Evolutionary conservation across 139 green algal species (phyloP).

Genomic region (Picochlorum sp.): DNA sequence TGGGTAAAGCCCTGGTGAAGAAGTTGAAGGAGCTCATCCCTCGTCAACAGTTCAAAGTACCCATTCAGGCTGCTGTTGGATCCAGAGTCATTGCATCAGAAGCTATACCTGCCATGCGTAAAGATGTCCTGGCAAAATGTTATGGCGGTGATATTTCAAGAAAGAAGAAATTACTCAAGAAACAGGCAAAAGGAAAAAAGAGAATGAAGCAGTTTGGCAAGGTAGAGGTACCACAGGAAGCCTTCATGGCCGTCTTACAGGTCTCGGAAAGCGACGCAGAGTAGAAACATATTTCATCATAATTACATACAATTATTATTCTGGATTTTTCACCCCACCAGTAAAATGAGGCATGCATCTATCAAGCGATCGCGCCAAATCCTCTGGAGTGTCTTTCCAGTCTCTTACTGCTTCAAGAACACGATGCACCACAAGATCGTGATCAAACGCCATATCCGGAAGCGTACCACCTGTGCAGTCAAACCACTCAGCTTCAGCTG

Average conservation of each 20-base stretch:
- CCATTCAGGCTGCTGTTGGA: constrained; percentile 80
- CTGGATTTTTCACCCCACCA: constrained; percentile 6
- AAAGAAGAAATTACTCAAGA: constrained; percentile 93
- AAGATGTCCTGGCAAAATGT: constrained; percentile 96
- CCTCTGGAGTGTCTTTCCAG: too few species aligned
- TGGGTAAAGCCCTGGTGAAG: constrained; percentile 59
- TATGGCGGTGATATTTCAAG: constrained; percentile 65
- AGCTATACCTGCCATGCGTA: constrained; percentile 67
- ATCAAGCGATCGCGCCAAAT: too few species aligned
- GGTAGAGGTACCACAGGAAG: constrained; percentile 88
- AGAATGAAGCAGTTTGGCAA: constrained; percentile 79
- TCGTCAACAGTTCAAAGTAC: constrained; percentile 81
- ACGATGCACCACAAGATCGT: constrained; percentile 35
- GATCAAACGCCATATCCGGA: constrained; percentile 42
- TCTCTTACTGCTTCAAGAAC: constrained; percentile 11
- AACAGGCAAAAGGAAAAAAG: constrained; percentile 95
- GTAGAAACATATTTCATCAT: not conserved
- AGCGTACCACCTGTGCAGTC: not conserved
- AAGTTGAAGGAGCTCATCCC: constrained; percentile 95
- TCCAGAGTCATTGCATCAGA: constrained; percentile 70
- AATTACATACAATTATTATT: not conserved
- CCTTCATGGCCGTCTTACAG: constrained; percentile 92
- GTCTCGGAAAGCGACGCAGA: constrained; percentile 18
- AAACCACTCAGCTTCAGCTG: constrained; percentile 10
- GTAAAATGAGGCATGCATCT: not conserved